Percentiles rank a stretch among this genome's conserved stretches.
Conservation (phyloP, 768 basidiomycete species). For the Terana coerulea region DNA sequence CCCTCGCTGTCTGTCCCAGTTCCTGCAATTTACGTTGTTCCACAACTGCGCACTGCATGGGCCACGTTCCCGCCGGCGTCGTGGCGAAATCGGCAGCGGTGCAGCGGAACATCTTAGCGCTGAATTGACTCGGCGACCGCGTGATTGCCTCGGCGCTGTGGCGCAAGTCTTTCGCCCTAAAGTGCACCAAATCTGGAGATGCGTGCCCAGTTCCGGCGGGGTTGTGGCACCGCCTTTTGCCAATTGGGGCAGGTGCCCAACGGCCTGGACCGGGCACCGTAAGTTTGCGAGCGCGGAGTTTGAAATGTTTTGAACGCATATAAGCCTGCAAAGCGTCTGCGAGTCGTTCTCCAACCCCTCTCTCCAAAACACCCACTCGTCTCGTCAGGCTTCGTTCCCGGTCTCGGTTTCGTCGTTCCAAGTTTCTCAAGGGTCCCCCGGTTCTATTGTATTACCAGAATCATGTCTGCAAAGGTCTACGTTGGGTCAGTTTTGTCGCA, state of each 20-base stretch:
- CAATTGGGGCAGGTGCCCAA: conserved; percentile 7
- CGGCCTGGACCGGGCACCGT: conserved; percentile 7
- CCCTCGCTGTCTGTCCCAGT: background rate
- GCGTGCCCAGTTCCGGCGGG: background rate
- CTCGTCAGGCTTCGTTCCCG: conserved; percentile 46
- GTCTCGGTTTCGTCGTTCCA: conserved; percentile 52
- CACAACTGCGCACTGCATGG: background rate
- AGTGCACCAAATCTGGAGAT: background rate
- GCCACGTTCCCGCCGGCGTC: background rate
- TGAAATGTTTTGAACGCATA: conserved; percentile 9
- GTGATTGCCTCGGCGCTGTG: conserved; percentile 1
- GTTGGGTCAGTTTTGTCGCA: conserved; percentile 86
- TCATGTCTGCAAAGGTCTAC: conserved; percentile 83
- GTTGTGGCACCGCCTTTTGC: conserved; percentile 6
- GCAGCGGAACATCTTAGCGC: no score
- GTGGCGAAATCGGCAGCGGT: background rate
- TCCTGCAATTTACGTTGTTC: background rate
- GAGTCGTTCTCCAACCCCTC: conserved; percentile 20
- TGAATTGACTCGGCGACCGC: background rate
- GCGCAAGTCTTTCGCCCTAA: background rate
- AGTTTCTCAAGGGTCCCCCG: conserved; percentile 42
- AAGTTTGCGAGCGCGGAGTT: conserved; percentile 17
- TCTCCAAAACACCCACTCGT: conserved; percentile 47
- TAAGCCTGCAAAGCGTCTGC: conserved; percentile 6
- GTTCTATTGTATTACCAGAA: conserved; percentile 46